A percentile compares a stretch with the other conserved stretches of the same genome.
These are phyloP conservation scores for Geosmithia morbida DNA, from an alignment of 2,329 filamentous ascomycete species.

Conservation along the genomic window DNA sequence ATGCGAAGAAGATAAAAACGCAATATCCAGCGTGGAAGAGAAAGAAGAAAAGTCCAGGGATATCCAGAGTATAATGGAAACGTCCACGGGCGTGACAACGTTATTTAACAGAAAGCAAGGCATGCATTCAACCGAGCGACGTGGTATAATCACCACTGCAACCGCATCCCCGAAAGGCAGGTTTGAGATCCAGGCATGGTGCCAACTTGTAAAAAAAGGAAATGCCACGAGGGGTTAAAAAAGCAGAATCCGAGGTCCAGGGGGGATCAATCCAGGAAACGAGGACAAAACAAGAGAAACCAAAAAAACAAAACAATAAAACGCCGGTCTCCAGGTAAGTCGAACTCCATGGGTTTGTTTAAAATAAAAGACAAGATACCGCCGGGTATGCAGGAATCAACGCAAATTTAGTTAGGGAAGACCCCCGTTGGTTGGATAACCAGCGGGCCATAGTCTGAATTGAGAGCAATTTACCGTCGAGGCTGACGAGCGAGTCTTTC, in stretches of 20 bases:
- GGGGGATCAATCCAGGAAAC: neutral
- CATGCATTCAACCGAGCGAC: neutral
- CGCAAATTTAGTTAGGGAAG: slow-evolving; percentile 11
- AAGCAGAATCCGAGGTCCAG: neutral
- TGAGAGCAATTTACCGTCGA: slow-evolving; percentile 15
- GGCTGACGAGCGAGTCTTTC: slow-evolving; percentile 23
- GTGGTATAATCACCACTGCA: neutral
- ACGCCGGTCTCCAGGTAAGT: slow-evolving; percentile 1
- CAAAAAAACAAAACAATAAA: neutral
- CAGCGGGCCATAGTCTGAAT: slow-evolving; percentile 1
- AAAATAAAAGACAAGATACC: neutral
- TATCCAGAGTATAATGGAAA: neutral
- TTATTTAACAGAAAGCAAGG: neutral
- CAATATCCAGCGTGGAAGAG: neutral
- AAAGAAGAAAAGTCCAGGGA: neutral
- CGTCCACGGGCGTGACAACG: neutral
- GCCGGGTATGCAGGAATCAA: slow-evolving; percentile 9
- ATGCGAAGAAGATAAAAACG: neutral
- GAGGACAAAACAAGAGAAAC: neutral
- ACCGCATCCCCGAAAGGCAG: neutral
- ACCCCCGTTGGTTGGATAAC: slow-evolving; percentile 2
- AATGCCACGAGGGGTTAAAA: neutral
- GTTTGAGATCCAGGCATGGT: neutral
- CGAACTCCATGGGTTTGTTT: slow-evolving; percentile 1
- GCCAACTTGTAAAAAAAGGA: neutral